Conservation (phyloP, 73 alveolate species). For the Effrenium voratum region DNA sequence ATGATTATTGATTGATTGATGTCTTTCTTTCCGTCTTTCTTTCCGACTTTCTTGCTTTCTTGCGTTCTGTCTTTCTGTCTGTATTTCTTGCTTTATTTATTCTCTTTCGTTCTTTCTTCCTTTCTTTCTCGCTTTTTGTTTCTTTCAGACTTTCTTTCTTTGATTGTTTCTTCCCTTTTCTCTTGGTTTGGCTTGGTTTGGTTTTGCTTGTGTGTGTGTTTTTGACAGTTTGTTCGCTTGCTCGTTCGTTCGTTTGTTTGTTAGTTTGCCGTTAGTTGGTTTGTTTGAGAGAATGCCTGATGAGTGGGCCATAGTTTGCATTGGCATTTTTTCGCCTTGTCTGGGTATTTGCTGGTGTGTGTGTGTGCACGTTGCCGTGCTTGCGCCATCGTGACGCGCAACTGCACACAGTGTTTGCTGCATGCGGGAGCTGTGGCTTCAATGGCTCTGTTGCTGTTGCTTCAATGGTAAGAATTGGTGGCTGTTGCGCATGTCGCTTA, state of each 20-base stretch:
- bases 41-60: not conserved
- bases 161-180: not conserved
- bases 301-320: not conserved
- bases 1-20: not conserved
- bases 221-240: not conserved
- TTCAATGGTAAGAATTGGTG: no score
- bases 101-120: no score
- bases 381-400: no score
- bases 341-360: not conserved
- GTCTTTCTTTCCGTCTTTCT: not conserved
- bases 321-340: not conserved
- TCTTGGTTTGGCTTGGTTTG: not conserved
- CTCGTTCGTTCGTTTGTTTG: not conserved
- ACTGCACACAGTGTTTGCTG: no score
- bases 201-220: not conserved
- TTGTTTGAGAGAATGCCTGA: no score
- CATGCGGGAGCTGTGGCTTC: no score
- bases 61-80: not conserved
- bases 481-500: no score
- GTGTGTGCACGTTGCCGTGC: not conserved
- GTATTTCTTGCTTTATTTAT: not conserved
- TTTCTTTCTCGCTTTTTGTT: not conserved
- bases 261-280: no score
- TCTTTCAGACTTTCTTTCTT: not conserved
- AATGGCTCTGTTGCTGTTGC: no score